These are phyloP conservation scores for Ascochyta pisi DNA, from an alignment of 2,329 filamentous ascomycete genomes.

Conservation along the genomic window DNA sequence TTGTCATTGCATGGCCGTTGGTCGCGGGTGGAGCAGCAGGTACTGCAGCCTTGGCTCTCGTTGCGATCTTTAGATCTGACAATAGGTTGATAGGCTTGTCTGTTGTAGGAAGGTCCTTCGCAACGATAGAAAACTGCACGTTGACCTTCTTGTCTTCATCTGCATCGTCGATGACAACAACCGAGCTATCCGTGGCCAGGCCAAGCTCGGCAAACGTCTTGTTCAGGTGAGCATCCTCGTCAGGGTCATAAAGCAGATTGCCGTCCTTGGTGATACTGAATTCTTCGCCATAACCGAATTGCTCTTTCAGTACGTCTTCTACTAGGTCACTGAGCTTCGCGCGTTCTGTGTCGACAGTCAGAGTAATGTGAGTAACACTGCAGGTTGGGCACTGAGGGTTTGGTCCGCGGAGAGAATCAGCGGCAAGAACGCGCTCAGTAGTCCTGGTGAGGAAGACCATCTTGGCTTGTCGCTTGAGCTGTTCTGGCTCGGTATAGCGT, in stretches of 20 bases:
- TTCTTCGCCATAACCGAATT: slow-evolving; percentile 81
- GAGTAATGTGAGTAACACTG: slow-evolving; percentile 71
- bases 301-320: slow-evolving; percentile 70
- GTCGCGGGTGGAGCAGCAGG: slow-evolving; percentile 28
- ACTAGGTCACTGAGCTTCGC: slow-evolving; percentile 83
- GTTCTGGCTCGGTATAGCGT: slow-evolving; percentile 55
- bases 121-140: slow-evolving; percentile 73
- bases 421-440: slow-evolving; percentile 65
- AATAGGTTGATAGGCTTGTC: slow-evolving; percentile 64
- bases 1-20: slow-evolving; percentile 36
- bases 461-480: slow-evolving; percentile 68
- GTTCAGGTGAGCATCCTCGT: slow-evolving; percentile 82
- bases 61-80: slow-evolving; percentile 55
- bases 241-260: slow-evolving; percentile 81
- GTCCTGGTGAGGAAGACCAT: slow-evolving; percentile 84
- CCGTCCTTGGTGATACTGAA: slow-evolving; percentile 79
- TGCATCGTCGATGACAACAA: slow-evolving; percentile 84
- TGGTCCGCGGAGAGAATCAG: slow-evolving; percentile 65
- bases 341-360: slow-evolving; percentile 71
- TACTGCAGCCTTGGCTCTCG: slow-evolving; percentile 50
- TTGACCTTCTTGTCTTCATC: slow-evolving; percentile 81
- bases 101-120: slow-evolving; percentile 54
- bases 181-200: slow-evolving; percentile 74
- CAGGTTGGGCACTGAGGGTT: slow-evolving; percentile 87
- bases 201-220: slow-evolving; percentile 82